phyloP scores from a whole-genome alignment of 1,284 basidiomycete species.

The Ganoderma resinaceum region DNA sequence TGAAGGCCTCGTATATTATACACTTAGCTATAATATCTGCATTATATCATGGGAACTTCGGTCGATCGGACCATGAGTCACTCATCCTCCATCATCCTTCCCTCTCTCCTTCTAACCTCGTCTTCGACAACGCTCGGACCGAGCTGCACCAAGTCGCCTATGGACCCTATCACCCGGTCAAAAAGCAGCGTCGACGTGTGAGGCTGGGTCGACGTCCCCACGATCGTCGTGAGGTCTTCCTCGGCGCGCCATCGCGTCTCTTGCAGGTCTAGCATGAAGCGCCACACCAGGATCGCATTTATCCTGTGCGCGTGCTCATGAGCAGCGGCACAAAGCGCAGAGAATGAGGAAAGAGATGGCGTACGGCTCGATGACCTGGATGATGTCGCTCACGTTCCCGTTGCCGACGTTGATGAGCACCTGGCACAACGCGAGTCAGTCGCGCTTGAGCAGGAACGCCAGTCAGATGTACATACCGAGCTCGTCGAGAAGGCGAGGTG shows the following conservation, averaged over 20 bases:
- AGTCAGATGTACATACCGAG: not conserved
- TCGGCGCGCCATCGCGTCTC: not conserved
- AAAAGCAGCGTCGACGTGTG: not conserved
- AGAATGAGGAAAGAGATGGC: not conserved
- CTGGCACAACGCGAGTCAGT: not conserved
- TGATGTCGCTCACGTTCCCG: conserved; percentile 7
- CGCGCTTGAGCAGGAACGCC: not conserved
- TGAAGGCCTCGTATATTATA: not conserved
- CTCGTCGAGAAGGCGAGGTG: conserved; percentile 8
- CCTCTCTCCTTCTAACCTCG: not conserved
- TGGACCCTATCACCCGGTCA: not conserved
- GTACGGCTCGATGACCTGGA: conserved; percentile 7
- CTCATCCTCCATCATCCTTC: not conserved
- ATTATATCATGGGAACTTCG: not conserved
- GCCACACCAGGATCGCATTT: conserved; percentile 7
- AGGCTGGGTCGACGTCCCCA: not conserved
- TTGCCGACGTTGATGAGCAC: conserved; percentile 1
- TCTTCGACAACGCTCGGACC: not conserved
- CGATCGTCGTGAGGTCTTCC: conserved; percentile 1
- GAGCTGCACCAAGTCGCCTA: not conserved
- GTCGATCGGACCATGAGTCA: not conserved
- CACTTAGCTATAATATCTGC: not conserved
- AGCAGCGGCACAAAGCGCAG: not conserved
- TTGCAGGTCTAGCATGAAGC: conserved; percentile 12
- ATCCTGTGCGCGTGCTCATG: not conserved